phyloP scores from a whole-genome alignment of 331 rosid species.

The Malus hybrid region DNA sequence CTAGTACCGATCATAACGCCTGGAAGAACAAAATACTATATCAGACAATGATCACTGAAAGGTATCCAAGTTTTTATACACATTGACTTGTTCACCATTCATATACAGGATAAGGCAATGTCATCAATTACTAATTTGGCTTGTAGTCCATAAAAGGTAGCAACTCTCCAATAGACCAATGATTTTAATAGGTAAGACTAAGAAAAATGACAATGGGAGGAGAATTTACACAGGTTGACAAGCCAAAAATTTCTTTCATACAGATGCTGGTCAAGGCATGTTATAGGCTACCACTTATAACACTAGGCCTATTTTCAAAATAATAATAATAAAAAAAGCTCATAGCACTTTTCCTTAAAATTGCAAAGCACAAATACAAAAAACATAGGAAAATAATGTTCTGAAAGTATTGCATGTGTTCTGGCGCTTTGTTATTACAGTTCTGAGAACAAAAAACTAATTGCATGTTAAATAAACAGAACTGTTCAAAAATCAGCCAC shows the following conservation, averaged over 20 bases:
- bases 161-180: not conserved
- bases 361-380: not conserved
- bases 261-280: not conserved
- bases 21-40: constrained; percentile 19
- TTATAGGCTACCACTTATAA: not conserved
- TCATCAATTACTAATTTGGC: not conserved
- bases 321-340: not conserved
- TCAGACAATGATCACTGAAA: constrained; percentile 17
- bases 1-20: constrained; percentile 91
- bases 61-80: not conserved
- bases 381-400: not conserved
- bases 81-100: not conserved
- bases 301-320: not conserved
- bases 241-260: not conserved
- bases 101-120: not conserved
- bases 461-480: not conserved
- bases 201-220: not conserved
- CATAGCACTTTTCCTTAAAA: not conserved
- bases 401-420: not conserved
- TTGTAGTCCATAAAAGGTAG: not conserved
- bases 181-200: not conserved
- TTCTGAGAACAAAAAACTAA: not conserved
- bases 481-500: not conserved
- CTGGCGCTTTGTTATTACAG: not conserved
- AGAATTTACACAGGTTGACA: not conserved